These are phyloP conservation scores for Eucalyptus cloeziana DNA, from an alignment of 345 rosid species.

Conservation along the genomic window DNA sequence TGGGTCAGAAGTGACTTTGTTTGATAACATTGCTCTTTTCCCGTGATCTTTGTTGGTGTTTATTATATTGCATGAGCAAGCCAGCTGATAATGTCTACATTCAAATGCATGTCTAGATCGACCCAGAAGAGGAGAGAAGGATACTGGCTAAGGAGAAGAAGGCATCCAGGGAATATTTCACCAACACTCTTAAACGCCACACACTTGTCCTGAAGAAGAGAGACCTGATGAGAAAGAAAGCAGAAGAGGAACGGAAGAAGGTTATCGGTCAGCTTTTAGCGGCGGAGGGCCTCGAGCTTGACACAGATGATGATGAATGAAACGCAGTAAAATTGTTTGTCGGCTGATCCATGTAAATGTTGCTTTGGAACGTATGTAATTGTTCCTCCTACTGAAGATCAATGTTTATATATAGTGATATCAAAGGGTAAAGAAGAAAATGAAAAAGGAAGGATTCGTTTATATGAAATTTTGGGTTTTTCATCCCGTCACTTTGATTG, in stretches of 20 bases:
- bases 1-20: background rate
- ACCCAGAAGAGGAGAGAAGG: conserved; percentile 86
- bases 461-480: background rate
- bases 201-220: conserved; percentile 77
- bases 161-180: conserved; percentile 59
- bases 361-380: background rate
- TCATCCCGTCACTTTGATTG: background rate
- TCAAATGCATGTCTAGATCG: conserved; percentile 24
- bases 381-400: background rate
- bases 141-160: conserved; percentile 69
- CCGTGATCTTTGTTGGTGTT: background rate
- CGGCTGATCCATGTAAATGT: background rate
- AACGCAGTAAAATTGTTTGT: background rate
- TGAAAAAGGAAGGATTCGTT: background rate
- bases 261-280: conserved; percentile 63
- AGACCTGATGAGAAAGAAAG: conserved; percentile 81
- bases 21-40: background rate
- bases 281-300: conserved; percentile 92
- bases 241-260: conserved; percentile 64
- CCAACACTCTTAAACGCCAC: conserved; percentile 65
- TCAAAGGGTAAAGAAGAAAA: background rate
- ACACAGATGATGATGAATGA: conserved; percentile 41
- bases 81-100: background rate
- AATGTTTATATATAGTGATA: background rate
- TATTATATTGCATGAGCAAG: background rate